phyloP scores from a whole-genome alignment of 768 basidiomycete species.

The Boletales sp. region DNA sequence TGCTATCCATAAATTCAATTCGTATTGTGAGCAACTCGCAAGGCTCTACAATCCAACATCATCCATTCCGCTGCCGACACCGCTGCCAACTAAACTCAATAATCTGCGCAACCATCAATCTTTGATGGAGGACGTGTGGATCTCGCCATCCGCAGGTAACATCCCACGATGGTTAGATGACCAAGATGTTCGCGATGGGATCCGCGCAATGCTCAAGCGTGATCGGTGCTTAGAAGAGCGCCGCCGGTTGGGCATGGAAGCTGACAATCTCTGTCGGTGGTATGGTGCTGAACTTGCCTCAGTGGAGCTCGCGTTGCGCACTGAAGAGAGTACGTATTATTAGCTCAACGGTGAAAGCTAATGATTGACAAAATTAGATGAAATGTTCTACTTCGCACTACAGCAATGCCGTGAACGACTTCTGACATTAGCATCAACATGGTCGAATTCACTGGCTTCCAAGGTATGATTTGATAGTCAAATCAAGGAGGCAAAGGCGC shows the following conservation, averaged over 20 bases:
- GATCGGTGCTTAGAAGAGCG: not conserved
- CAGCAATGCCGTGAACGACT: not conserved
- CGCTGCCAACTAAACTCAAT: constrained; percentile 29
- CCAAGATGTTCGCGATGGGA: not conserved
- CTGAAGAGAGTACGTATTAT: constrained; percentile 6
- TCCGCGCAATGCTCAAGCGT: not conserved
- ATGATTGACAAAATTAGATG: not conserved
- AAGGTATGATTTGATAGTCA: too few species aligned
- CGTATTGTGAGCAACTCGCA: constrained; percentile 21
- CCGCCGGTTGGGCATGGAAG: not conserved
- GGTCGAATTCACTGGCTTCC: too few species aligned
- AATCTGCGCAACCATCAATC: constrained; percentile 7
- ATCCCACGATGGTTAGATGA: not conserved
- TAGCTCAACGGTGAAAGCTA: not conserved
- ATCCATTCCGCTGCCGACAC: constrained; percentile 30
- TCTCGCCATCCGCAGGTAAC: not conserved
- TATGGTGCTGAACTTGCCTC: constrained; percentile 28
- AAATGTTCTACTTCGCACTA: not conserved
- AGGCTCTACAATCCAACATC: constrained; percentile 18
- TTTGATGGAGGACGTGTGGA: constrained; percentile 35
- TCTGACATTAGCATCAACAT: too few species aligned
- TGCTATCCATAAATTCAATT: constrained; percentile 25
- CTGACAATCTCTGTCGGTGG: constrained; percentile 35
- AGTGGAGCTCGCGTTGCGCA: constrained; percentile 15
- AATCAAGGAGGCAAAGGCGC: too few species aligned